A percentile compares a stretch with the other conserved stretches of the same genome.
Conservation (phyloP, 768 basidiomycete species). For the Boletus subcaerulescens region DNA sequence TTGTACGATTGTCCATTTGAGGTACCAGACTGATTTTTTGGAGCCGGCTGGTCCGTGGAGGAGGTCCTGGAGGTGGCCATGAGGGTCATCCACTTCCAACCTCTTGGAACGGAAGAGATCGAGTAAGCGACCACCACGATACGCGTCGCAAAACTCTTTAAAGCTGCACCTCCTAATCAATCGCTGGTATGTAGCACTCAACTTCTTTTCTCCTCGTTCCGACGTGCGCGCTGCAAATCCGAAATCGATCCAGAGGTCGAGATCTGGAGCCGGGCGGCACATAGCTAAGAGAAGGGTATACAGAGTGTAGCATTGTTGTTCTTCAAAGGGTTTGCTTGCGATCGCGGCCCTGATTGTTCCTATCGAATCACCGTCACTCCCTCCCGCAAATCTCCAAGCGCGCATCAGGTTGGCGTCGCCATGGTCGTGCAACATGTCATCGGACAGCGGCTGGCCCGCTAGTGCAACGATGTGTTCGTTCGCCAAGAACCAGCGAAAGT, state of each 20-base stretch:
- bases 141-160: slow-evolving; percentile 1
- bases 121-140: background rate
- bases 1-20: background rate
- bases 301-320: background rate
- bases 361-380: background rate
- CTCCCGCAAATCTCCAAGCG: slow-evolving; percentile 1
- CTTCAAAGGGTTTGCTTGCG: background rate
- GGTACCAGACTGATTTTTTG: slow-evolving; percentile 1
- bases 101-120: background rate
- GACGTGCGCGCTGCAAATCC: background rate
- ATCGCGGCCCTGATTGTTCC: background rate
- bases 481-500: slow-evolving; percentile 2
- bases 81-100: background rate
- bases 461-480: slow-evolving; percentile 2
- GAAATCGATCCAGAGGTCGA: background rate
- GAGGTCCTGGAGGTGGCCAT: background rate
- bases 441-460: background rate
- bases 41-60: background rate
- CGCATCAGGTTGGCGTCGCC: background rate
- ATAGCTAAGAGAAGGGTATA: background rate
- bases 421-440: background rate
- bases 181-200: no score
- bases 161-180: background rate
- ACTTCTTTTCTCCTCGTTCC: background rate
- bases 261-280: background rate